Evolutionary conservation across 495 filamentous ascomycete species (phyloP).

Genomic region (Penicillium maclennaniae): DNA sequence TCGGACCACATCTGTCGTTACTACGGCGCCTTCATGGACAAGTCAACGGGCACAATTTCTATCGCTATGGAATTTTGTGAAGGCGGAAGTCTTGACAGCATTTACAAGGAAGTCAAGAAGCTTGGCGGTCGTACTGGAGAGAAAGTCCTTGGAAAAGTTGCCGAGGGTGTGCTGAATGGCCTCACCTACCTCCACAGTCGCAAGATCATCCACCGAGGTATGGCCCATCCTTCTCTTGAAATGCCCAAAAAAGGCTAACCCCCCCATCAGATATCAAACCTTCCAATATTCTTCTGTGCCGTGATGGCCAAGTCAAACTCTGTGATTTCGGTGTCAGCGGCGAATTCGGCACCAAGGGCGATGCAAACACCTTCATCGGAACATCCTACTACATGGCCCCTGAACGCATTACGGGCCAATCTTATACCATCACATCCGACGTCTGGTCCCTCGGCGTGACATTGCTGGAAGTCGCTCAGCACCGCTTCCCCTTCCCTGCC

Average conservation of each 20-base stretch:
- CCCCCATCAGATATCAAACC: conserved; percentile 79
- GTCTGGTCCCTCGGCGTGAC: conserved; percentile 98
- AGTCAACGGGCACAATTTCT: conserved; percentile 87
- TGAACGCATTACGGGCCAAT: conserved; percentile 93
- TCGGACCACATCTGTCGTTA: conserved; percentile 94
- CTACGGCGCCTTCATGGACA: conserved; percentile 93
- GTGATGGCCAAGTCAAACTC: conserved; percentile 89
- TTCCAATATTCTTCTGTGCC: conserved; percentile 91
- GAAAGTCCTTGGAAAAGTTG: conserved; percentile 97
- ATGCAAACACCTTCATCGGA: conserved; percentile 98
- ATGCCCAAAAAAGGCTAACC: background rate
- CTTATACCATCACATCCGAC: conserved; percentile 96
- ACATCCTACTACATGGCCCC: conserved; percentile 99
- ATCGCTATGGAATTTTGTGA: conserved; percentile 99
- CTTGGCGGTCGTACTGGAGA: conserved; percentile 92
- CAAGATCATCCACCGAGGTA: conserved; percentile 92
- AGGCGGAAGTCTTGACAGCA: conserved; percentile 88
- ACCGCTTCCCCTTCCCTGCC: conserved; percentile 95
- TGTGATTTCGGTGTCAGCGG: conserved; percentile 98
- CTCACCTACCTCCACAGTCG: conserved; percentile 93
- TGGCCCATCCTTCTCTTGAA: conserved; percentile 3
- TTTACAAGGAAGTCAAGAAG: conserved; percentile 95
- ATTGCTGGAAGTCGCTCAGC: conserved; percentile 92
- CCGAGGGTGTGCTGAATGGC: conserved; percentile 90
- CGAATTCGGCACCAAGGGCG: conserved; percentile 96